Evolutionary conservation across 257 asterid species (phyloP), one percentile per base, ranked within the genome.

Genomic region (Plantago ovata): DNA sequence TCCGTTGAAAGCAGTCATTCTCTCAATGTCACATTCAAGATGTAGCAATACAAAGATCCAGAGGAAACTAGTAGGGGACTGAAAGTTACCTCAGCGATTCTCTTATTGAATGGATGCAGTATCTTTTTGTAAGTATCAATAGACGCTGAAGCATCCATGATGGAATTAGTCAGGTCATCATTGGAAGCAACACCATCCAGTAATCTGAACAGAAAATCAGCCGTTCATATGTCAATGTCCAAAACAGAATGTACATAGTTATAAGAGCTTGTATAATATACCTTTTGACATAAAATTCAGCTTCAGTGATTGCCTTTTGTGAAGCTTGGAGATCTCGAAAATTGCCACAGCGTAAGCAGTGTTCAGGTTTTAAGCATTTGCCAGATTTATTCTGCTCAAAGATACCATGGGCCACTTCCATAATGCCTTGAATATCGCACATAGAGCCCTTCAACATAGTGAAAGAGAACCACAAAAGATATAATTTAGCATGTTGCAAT

Each of bases 71-170:
- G 38, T 7, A 39, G 45, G 58, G 46, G 51, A 20, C 52, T 16
- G 46, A 40, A 32, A 51, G 66, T 47, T 65, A 92, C 98, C 95
- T 92, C 84, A 45, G 98, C 98, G 42, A 82, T 72, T 72, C 79
- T 84, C 86, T 79, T 88, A 75, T 92, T 92, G 68, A 72, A 74
- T 20, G 95, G 94, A 73, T 92, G 97, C 53, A 84, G 56, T 39
- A 62, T 65, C 48, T 52, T 62, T 57, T 70, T 70, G 28, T 82
- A 74, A 58, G 73, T 55, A 61, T 70, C 71, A 13, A 73, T 23
- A 64, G 70, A 68, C 69, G 66, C 76, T 70, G 72, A 64, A 64
- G 81, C 89, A 67, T 76, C 82, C 39, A 18, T 67, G 55, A 84
- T 65, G 4, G 60, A 38, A 69, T 60, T 47, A 49, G 47, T 59